A percentile compares a stretch with the other conserved stretches of the same genome.
Conservation (phyloP, 2,329 filamentous ascomycete species). For the Scytalidium sp. region DNA sequence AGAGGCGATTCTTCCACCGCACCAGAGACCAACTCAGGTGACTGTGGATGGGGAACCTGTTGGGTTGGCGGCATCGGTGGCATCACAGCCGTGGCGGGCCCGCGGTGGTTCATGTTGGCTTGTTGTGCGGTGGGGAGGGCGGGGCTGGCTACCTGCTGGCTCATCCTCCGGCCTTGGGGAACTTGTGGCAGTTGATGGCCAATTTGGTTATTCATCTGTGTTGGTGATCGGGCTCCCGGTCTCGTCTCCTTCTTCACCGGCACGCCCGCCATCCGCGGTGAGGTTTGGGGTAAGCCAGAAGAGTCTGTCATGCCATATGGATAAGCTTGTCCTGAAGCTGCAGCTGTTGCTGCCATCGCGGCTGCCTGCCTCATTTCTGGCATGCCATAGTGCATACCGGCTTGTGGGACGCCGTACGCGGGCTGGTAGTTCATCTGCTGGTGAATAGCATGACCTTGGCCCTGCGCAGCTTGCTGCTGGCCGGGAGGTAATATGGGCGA, state of each 20-base stretch:
- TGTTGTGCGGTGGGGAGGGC: constrained; percentile 66
- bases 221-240: constrained; percentile 67
- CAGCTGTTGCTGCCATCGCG: constrained; percentile 88
- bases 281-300: constrained; percentile 62
- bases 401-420: constrained; percentile 69
- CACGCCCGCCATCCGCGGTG: constrained; percentile 67
- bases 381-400: constrained; percentile 79
- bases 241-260: constrained; percentile 67
- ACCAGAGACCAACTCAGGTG: constrained; percentile 72
- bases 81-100: constrained; percentile 43
- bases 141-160: constrained; percentile 66
- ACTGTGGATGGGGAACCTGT: constrained; percentile 66
- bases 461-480: constrained; percentile 65
- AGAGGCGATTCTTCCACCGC: constrained; percentile 86
- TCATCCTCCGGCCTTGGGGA: constrained; percentile 65
- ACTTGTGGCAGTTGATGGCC: constrained; percentile 45
- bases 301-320: constrained; percentile 72
- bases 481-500: constrained; percentile 81
- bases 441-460: constrained; percentile 56
- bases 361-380: constrained; percentile 69
- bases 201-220: constrained; percentile 55
- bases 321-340: constrained; percentile 72
- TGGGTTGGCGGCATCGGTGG: constrained; percentile 62
- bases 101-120: constrained; percentile 70
- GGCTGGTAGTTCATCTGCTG: constrained; percentile 79